These are phyloP conservation scores for Acacia pycnantha DNA, from an alignment of 331 rosid species.

Conservation along the genomic window DNA sequence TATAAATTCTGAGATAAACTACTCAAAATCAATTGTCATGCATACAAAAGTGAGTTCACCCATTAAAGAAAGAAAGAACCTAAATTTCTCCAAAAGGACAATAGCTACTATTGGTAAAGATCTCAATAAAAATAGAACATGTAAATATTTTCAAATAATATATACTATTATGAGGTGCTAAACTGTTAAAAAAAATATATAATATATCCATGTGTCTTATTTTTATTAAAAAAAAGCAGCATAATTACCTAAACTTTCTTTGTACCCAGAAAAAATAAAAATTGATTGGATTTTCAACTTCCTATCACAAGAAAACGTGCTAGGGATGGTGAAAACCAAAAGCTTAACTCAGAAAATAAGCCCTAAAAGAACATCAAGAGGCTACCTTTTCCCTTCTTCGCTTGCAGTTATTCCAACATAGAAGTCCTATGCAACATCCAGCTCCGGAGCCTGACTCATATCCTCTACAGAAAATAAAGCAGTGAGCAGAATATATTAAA, in stretches of 20 bases:
- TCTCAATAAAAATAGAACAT: neutral
- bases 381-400: slow-evolving; percentile 65
- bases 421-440: slow-evolving; percentile 68
- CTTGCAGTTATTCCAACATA: slow-evolving; percentile 74
- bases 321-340: neutral
- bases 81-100: neutral
- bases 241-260: neutral
- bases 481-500: neutral
- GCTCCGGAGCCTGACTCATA: slow-evolving; percentile 71
- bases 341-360: neutral
- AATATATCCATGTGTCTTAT: neutral
- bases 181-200: no score
- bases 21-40: neutral
- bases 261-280: neutral
- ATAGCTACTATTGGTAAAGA: neutral
- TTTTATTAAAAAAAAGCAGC: neutral
- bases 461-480: slow-evolving; percentile 54
- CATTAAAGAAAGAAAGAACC: neutral
- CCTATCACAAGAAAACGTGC: neutral
- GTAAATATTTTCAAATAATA: neutral
- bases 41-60: neutral
- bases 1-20: neutral
- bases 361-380: slow-evolving; percentile 8
- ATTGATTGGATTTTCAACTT: neutral
- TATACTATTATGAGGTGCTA: neutral